Base-by-base conservation (phyloP, 2,329 filamentous ascomycete species). In the Aspergillus japonicus region DNA sequence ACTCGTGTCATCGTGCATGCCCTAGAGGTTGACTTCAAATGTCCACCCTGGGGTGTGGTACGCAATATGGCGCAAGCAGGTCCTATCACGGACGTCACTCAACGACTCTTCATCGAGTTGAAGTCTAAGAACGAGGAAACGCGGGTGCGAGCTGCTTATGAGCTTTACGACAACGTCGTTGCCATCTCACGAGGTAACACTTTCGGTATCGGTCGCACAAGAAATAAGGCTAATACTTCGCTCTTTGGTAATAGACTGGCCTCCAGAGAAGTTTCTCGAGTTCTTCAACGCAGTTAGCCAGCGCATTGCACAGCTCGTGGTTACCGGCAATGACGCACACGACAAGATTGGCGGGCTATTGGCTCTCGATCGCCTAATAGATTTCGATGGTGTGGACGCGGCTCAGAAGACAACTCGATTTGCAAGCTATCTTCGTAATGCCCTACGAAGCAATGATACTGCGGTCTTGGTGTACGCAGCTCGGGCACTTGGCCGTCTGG, bases 371-470 rank as follows among this genome's bases (percentile, higher is more conserved):
- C 89, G 89, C 59, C 86, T 99, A 57, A 94, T 98, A 76, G 93
- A 97, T 75, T 97, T 98, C 74, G 94, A 97, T 69, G 94, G 93
- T 60, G 91, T 97, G 68, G 96, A 99, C 78, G 87, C 91, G 24
- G 92, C 91, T 39, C 87, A 92, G 70, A 98, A 98, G 78, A 96
- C 95, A 60, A 96, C 94, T 31, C 88, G 95, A 57, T 99, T 98
- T 73, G 92, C 92, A 50, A 92, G 92, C 64, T 96, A 94, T 70
- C 85, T 99, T 61, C 90, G 93, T 67, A 90, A 87, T 51, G 89
- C 97, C 44, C 83, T 99, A 68, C 87, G 93, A 69, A 94, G 94
- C 63, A 96, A 93, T 73, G 95, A 99, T 70, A 91, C 91, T 64
- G 87, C 87, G 57, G 92, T 95, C 23, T 94, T 99, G 89, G 87